A percentile compares a stretch with the other conserved stretches of the same genome.
Evolutionary conservation across 2,329 filamentous ascomycete genomes (phyloP).

Genomic region (Fusarium brachygibbosum): DNA sequence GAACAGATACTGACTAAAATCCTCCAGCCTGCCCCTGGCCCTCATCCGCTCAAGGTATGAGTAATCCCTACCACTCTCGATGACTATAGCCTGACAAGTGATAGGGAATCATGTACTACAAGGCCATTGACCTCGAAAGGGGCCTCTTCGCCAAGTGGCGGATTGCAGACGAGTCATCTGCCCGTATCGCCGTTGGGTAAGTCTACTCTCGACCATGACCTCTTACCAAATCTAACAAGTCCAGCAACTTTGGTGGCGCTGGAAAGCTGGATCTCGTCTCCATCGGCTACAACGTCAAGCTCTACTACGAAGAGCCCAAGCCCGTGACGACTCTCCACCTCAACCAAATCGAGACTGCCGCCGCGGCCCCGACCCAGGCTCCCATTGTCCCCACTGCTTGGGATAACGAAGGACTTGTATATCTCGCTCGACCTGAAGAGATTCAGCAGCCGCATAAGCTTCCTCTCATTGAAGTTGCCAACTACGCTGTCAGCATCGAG

Average conservation of each 20-base stretch:
- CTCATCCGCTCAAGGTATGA: neutral
- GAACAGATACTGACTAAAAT: neutral
- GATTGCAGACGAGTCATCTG: neutral
- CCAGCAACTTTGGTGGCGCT: neutral
- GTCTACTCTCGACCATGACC: neutral
- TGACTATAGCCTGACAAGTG: neutral
- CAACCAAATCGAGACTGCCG: neutral
- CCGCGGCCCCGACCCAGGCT: neutral
- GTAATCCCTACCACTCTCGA: rapidly evolving
- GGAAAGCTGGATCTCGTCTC: neutral
- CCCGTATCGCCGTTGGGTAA: constrained; percentile 5
- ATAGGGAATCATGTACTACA: constrained; percentile 7
- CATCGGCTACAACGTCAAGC: constrained; percentile 3
- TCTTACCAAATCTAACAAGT: neutral
- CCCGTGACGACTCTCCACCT: constrained; percentile 1
- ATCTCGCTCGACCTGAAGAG: neutral
- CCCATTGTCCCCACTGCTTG: neutral
- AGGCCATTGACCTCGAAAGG: neutral
- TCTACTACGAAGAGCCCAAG: constrained; percentile 3
- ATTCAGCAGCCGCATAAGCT: neutral
- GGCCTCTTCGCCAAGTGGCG: constrained; percentile 8
- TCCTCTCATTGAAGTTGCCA: neutral
- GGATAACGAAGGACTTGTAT: constrained; percentile 1
- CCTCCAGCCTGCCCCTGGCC: neutral
- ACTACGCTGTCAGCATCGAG: neutral